These are phyloP conservation scores for Leccinum obscurum DNA, from an alignment of 768 basidiomycete species.

Conservation along the genomic window DNA sequence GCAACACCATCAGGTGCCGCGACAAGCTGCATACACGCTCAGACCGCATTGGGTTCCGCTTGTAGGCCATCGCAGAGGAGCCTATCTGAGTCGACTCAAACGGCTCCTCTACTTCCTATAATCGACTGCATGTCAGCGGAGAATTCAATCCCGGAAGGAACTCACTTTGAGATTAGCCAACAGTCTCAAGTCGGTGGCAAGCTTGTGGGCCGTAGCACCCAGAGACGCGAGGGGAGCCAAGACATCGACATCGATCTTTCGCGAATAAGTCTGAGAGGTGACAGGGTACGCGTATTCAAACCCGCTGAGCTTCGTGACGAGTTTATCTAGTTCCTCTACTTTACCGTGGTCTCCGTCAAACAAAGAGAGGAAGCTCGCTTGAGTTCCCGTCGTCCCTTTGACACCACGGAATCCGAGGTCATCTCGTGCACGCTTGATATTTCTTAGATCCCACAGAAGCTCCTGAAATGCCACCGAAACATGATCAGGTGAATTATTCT, in stretches of 20 bases:
- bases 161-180: conserved; percentile 88
- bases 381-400: conserved; percentile 99
- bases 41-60: conserved; percentile 98
- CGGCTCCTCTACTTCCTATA: conserved; percentile 94
- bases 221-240: conserved; percentile 86
- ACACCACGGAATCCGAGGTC: conserved; percentile 98
- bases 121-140: conserved; percentile 4
- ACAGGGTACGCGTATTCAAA: conserved; percentile 96
- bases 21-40: conserved; percentile 96
- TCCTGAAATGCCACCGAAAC: conserved; percentile 50
- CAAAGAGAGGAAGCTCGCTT: conserved; percentile 90
- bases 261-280: conserved; percentile 97
- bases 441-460: conserved; percentile 93
- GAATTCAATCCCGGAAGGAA: neutral
- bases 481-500: neutral
- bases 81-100: conserved; percentile 99
- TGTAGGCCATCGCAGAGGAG: conserved; percentile 97
- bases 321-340: conserved; percentile 85
- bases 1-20: conserved; percentile 94
- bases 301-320: conserved; percentile 88
- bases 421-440: conserved; percentile 83
- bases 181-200: conserved; percentile 92
- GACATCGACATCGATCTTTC: conserved; percentile 96
- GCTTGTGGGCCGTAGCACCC: conserved; percentile 96
- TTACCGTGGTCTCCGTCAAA: conserved; percentile 97